These are phyloP conservation scores for Chenopodium quinoa DNA, from an alignment of 148 eudicot species.

Conservation along the genomic window DNA sequence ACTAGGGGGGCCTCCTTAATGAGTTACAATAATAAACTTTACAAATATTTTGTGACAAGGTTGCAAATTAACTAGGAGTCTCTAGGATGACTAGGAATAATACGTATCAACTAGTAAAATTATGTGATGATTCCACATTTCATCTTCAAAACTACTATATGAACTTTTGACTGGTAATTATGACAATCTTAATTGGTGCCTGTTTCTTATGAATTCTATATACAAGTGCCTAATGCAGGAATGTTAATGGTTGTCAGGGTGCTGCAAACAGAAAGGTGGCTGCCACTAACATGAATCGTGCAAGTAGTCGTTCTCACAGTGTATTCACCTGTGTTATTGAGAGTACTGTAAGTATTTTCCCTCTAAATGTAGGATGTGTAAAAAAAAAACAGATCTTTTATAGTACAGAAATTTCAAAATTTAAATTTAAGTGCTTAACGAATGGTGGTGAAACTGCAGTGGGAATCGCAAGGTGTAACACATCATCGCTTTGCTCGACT, in stretches of 20 bases:
- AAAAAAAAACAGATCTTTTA: background rate
- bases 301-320: conserved; percentile 99
- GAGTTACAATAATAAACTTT: background rate
- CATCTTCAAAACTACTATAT: background rate
- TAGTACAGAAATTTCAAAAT: background rate
- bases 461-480: conserved; percentile 96
- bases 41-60: background rate
- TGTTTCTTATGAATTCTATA: background rate
- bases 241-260: conserved; percentile 50
- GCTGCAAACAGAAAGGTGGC: conserved; percentile 96
- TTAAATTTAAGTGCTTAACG: background rate
- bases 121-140: background rate
- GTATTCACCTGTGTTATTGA: conserved; percentile 91
- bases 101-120: too few species aligned
- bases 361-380: background rate
- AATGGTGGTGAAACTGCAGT: conserved; percentile 40
- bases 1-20: background rate
- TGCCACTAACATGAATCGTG: conserved; percentile 96
- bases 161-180: background rate
- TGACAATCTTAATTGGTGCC: background rate
- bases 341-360: conserved; percentile 60
- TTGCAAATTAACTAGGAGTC: background rate
- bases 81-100: background rate
- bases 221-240: conserved; percentile 8
- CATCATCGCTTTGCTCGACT: conserved; percentile 93